Evolutionary conservation across 352 stramenopile genomes (phyloP).

Genomic region (Globisporangium nodosum): DNA sequence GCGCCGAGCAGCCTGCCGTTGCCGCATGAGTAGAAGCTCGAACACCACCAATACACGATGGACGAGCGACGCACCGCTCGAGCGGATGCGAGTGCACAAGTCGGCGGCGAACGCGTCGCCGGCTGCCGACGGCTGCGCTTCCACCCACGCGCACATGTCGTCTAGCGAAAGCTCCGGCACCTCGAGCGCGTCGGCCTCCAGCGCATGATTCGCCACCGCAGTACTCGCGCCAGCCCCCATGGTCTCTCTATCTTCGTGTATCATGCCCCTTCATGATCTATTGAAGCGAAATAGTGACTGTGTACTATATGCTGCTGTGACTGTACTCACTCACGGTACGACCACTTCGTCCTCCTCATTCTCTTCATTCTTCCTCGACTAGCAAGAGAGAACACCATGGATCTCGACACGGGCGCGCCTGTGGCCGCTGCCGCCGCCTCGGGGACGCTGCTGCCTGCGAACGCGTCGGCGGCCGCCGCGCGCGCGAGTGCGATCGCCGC

Average conservation of each 20-base stretch:
- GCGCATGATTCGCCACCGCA: background rate
- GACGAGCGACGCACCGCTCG: slow-evolving; percentile 10
- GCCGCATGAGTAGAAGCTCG: background rate
- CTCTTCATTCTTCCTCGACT: too few species aligned
- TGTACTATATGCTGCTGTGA: too few species aligned
- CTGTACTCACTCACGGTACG: too few species aligned
- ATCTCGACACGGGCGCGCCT: background rate
- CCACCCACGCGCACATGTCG: slow-evolving; percentile 26
- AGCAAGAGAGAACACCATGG: background rate
- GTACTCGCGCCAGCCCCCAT: background rate
- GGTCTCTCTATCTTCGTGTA: background rate
- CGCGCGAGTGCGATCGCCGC: slow-evolving; percentile 14
- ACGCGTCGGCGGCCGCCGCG: slow-evolving; percentile 11
- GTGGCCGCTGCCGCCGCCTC: background rate
- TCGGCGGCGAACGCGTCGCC: slow-evolving; percentile 2
- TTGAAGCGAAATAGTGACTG: too few species aligned
- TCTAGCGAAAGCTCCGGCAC: slow-evolving; percentile 17
- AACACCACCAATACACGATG: background rate
- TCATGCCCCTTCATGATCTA: too few species aligned
- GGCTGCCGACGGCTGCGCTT: slow-evolving; percentile 8
- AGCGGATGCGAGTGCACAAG: slow-evolving; percentile 9
- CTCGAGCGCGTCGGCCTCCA: background rate
- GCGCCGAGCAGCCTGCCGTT: slow-evolving; percentile 11
- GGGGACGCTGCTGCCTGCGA: slow-evolving; percentile 10
- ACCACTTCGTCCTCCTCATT: too few species aligned